These are phyloP conservation scores for Akebia trifoliata DNA, from an alignment of 164 flowering plant genomes.

Conservation along the genomic window DNA sequence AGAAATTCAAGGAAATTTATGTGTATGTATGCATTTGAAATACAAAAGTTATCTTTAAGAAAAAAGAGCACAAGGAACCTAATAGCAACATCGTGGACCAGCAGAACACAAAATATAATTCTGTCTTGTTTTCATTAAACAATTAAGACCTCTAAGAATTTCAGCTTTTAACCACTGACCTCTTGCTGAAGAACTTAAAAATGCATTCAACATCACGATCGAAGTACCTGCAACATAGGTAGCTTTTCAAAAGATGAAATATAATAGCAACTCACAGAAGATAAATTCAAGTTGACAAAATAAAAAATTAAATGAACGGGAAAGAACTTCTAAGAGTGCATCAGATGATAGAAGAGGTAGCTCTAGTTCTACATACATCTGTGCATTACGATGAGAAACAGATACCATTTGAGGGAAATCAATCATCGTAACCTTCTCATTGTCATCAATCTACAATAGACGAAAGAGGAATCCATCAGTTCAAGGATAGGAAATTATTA, in stretches of 20 bases:
- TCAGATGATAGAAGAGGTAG: not conserved
- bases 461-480: not conserved
- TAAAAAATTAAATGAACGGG: not conserved
- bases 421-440: constrained; percentile 87
- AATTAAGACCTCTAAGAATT: not conserved
- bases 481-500: not conserved
- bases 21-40: too few species aligned
- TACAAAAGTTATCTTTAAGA: too few species aligned
- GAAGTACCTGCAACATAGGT: constrained; percentile 65
- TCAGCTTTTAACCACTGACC: constrained; percentile 38
- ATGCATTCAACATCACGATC: constrained; percentile 97
- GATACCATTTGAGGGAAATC: constrained; percentile 99
- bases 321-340: not conserved
- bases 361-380: constrained; percentile 51
- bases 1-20: too few species aligned
- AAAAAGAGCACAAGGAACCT: too few species aligned
- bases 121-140: not conserved
- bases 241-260: not conserved
- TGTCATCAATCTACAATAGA: constrained; percentile 71
- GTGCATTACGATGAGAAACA: constrained; percentile 82
- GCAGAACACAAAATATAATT: too few species aligned
- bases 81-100: too few species aligned
- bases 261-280: not conserved
- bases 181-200: constrained; percentile 74
- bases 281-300: not conserved